A percentile compares a stretch with the other conserved stretches of the same genome.
Conservation (phyloP, 805 yeast species). For the Barnettozyma populi region DNA sequence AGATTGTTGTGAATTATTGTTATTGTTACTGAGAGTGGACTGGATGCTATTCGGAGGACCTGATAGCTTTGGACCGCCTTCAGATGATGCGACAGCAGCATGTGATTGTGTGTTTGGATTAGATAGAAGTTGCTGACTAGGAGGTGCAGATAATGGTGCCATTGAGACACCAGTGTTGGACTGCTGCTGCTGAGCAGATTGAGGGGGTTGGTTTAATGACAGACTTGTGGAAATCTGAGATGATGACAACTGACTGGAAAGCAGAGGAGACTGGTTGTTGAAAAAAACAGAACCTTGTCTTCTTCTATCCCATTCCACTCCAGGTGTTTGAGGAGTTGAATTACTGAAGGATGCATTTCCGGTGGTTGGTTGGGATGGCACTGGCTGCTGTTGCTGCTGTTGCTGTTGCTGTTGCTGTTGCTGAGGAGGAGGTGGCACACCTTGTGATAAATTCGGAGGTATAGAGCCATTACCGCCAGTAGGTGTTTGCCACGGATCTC, state of each 20-base stretch:
- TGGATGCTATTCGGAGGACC: background rate
- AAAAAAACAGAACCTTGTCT: slow-evolving; percentile 52
- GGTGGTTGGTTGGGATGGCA: slow-evolving; percentile 12
- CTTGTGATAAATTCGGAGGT: slow-evolving; percentile 9
- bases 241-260: slow-evolving; percentile 19
- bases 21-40: slow-evolving; percentile 3
- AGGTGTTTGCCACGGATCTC: slow-evolving; percentile 37
- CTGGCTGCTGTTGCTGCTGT: background rate
- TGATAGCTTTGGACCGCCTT: slow-evolving; percentile 4
- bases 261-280: slow-evolving; percentile 27
- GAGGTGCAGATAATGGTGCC: slow-evolving; percentile 8
- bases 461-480: slow-evolving; percentile 2
- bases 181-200: slow-evolving; percentile 5
- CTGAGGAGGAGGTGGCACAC: slow-evolving; percentile 9
- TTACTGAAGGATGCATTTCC: slow-evolving; percentile 10
- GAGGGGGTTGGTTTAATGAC: slow-evolving; percentile 14
- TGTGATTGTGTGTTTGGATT: slow-evolving; percentile 17
- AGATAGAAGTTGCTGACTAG: slow-evolving; percentile 7
- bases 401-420: slow-evolving; percentile 2
- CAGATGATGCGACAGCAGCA: slow-evolving; percentile 8
- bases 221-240: slow-evolving; percentile 22
- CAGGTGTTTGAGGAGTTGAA: slow-evolving; percentile 39
- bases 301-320: slow-evolving; percentile 44
- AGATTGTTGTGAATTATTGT: slow-evolving; percentile 13
- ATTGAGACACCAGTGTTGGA: slow-evolving; percentile 5